Base-by-base conservation (phyloP, 169 alveolate species). In the Plasmodium gaboni region DNA sequence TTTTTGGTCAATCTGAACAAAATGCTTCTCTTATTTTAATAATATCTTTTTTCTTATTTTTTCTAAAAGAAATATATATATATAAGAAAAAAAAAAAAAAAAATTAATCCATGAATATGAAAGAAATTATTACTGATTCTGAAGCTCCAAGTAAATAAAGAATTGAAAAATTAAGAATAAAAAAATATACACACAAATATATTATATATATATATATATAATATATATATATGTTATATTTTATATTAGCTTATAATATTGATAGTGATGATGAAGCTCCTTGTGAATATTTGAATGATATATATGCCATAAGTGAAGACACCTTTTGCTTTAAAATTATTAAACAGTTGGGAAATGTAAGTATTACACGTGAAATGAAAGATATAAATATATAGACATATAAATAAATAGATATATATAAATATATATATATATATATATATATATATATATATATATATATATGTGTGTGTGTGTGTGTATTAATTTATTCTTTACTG, bases 241-340 rank as follows among this genome's bases (percentile, higher is more conserved):
- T 26, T 72, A 26, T 53, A 50, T 50, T 64, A 78, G 89, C 89
- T 44, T 78, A 78, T 68, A 78, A 78, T 67, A 64, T 78, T 48
- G 65, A 86, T 70, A 86, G 92, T 73, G 92, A 86, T 86, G 92
- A 86, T 69, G 92, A 86, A 70, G 87, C 74, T 3, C 92, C 92
- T 13, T 70, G 78, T 73, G 92, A 86, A 65, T 70, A 86, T 73
- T 59, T 86, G 32, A 86, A 86, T 73, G 92, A 86, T 17, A n/a
- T 69, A 28, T 86, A 61, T 44, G 83, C 92, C 7, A 86, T 86
- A 17, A 86, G 92, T 64, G 92, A 86, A 70, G 92, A 86, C 59
- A 70, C 87, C 0, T 86, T 86, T 86, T 69, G 76, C 26, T 70
- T 86, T 61, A 86, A 86, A 86, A 86, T 86, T 46, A 86, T 86